Base-by-base conservation (phyloP, 2,329 filamentous ascomycete species). In the Alternaria dauci region DNA sequence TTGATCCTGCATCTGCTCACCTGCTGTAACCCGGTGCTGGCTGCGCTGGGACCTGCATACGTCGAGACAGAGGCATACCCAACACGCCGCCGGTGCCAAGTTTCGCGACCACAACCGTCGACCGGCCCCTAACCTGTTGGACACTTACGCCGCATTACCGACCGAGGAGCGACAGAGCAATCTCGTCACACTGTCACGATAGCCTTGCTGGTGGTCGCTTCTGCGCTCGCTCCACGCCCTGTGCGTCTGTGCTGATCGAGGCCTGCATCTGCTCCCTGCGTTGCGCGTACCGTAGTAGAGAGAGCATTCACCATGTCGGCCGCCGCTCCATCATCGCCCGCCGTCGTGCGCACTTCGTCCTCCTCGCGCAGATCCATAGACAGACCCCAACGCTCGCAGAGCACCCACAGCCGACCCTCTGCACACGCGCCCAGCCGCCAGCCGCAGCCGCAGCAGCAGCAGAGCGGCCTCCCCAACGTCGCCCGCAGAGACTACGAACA, bases 401-500 rank as follows among this genome's bases (percentile, higher is more conserved):
- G 79, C 63, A 75, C 77, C 61, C 67, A 71, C 25, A 62, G 71
- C 16, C 70, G 76, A 12, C 71, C 71, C 50, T 74, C 56, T 55
- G 52, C 56, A 70, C 70, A 69, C 66, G 60, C 61, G 68, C 64
- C 63, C 61, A 56, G 44, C 48, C 72, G 69, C 59, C 84, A 81
- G 72, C 82, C 79, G 70, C 82, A 79, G 70, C 77, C 78, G 50
- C 84, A 81, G 72, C 82, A 79, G 70, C 82, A 79, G 70, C 77
- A 78, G 50, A 80, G 43, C 44, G 59, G 81, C 44, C 81, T 88
- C 44, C 81, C 81, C 58, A 82, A 81, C 74, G 83, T 86, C 69
- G 82, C 84, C 58, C 88, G 90, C 72, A 85, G 89, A 78, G 91
- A 95, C 80, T 89, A 89, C 82, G 92, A 94, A 80, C 86, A 89